Conservation (phyloP, 2,329 filamentous ascomycete species). For the Pezicula rhizophila region DNA sequence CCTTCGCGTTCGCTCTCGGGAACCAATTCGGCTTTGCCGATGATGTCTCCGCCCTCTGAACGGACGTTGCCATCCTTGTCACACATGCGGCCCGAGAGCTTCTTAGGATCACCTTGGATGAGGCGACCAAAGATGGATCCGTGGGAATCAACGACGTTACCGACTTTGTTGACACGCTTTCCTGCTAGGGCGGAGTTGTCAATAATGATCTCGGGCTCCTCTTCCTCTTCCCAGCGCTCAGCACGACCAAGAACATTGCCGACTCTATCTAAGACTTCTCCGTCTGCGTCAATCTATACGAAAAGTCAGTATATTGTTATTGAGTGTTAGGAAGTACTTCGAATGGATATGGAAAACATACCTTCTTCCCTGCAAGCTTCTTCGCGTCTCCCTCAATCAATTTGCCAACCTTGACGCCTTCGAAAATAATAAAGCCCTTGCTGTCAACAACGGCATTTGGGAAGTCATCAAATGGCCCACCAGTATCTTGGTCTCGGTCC, state of each 20-base stretch:
- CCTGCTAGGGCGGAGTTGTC: constrained; percentile 60
- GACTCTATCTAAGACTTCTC: constrained; percentile 61
- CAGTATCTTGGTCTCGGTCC: constrained; percentile 43
- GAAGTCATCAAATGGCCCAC: constrained; percentile 53
- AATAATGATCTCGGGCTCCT: constrained; percentile 40
- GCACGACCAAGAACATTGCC: constrained; percentile 62
- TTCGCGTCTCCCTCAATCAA: constrained; percentile 59
- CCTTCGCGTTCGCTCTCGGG: constrained; percentile 60
- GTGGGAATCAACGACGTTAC: constrained; percentile 50
- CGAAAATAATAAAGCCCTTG: constrained; percentile 45
- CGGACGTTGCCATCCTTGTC: constrained; percentile 67
- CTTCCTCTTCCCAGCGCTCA: constrained; percentile 57
- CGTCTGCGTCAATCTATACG: constrained; percentile 51
- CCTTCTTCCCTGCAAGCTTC: constrained; percentile 56
- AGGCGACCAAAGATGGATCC: constrained; percentile 58
- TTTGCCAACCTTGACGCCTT: constrained; percentile 50
- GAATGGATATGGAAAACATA: too few relatives aligned
- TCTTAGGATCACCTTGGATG: constrained; percentile 58
- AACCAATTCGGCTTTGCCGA: constrained; percentile 63
- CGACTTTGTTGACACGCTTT: constrained; percentile 66
- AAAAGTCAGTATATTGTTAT: too few relatives aligned
- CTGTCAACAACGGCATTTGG: constrained; percentile 46
- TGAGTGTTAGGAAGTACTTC: too few relatives aligned
- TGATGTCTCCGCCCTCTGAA: constrained; percentile 65
- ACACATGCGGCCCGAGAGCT: constrained; percentile 62